These are phyloP conservation scores for Emergomyces orientalis DNA, from an alignment of 2,329 filamentous ascomycete genomes.

Conservation along the genomic window DNA sequence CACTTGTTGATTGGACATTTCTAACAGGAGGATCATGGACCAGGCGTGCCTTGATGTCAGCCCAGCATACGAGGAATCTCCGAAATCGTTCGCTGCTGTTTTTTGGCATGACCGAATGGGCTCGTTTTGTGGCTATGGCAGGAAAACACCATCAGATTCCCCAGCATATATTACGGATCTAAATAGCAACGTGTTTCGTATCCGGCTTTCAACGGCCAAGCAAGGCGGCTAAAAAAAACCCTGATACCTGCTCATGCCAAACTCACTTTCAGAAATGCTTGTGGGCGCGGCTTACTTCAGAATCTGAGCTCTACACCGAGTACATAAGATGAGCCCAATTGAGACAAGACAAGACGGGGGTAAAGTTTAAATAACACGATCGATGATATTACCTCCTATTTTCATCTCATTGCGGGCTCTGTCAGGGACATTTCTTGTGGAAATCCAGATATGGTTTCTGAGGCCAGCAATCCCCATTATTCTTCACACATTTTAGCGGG, in stretches of 20 bases:
- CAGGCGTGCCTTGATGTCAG: background rate
- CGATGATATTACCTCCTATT: too few relatives aligned
- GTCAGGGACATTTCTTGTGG: background rate
- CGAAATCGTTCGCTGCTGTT: background rate
- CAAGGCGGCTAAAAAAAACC: too few relatives aligned
- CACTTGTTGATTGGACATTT: background rate
- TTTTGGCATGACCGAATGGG: background rate
- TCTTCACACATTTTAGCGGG: background rate
- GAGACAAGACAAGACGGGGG: too few relatives aligned
- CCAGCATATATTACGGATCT: too few relatives aligned
- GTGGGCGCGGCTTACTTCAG: too few relatives aligned
- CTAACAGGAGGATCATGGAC: background rate
- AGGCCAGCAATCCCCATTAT: too few relatives aligned
- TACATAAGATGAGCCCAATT: background rate
- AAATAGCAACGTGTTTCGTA: too few relatives aligned
- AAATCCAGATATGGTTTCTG: background rate
- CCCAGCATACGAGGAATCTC: slow-evolving; percentile 12
- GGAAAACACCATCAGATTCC: background rate
- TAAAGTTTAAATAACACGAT: too few relatives aligned
- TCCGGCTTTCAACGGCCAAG: too few relatives aligned
- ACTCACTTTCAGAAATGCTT: background rate
- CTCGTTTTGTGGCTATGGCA: background rate
- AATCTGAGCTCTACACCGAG: too few relatives aligned
- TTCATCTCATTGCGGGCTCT: too few relatives aligned
- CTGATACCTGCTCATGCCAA: too few relatives aligned